A percentile compares a stretch with the other conserved stretches of the same genome.
Evolutionary conservation across 2,329 filamentous ascomycete genomes (phyloP).

Genomic region (Trichoderma endophyticum): DNA sequence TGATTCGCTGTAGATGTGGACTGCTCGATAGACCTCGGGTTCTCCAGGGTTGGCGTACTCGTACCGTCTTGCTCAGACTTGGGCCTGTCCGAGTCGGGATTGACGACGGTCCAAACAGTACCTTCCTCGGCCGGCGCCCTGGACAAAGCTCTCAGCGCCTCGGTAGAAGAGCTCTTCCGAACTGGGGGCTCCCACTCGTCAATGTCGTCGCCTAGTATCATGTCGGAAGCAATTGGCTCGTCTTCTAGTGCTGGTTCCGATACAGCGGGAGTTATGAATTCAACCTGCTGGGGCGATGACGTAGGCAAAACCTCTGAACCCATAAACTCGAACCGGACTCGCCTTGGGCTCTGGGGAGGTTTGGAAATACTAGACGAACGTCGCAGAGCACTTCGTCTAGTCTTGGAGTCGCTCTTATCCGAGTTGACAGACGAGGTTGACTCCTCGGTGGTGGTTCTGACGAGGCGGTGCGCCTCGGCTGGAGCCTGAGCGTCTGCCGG

Average conservation of each 20-base stretch:
- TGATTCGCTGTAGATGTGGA: not conserved
- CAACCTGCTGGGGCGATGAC: slow-evolving; percentile 47
- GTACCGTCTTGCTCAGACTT: slow-evolving; percentile 19
- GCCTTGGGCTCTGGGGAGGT: slow-evolving; percentile 52
- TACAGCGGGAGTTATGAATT: slow-evolving; percentile 31
- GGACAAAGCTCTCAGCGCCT: slow-evolving; percentile 51
- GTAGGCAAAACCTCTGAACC: slow-evolving; percentile 60
- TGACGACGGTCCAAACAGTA: slow-evolving; percentile 51
- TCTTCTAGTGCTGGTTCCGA: slow-evolving; percentile 26
- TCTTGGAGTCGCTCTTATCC: slow-evolving; percentile 49
- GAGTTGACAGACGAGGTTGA: slow-evolving; percentile 51
- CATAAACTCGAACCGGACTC: slow-evolving; percentile 61
- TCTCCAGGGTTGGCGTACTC: not conserved
- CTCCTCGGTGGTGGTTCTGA: slow-evolving; percentile 40
- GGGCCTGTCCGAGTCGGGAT: slow-evolving; percentile 32
- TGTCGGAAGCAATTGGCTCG: slow-evolving; percentile 29
- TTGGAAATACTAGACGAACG: slow-evolving; percentile 52
- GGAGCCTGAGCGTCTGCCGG: slow-evolving; percentile 13
- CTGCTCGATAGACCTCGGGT: not conserved
- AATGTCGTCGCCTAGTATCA: slow-evolving; percentile 37
- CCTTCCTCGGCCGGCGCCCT: slow-evolving; percentile 49
- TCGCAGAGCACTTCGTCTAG: slow-evolving; percentile 55
- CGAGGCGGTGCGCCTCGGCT: slow-evolving; percentile 39
- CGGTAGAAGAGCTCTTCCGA: slow-evolving; percentile 55
- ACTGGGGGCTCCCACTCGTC: slow-evolving; percentile 43